These are phyloP conservation scores for Bipolaris oryzae DNA, from an alignment of 2,329 filamentous ascomycete species.

Conservation along the genomic window DNA sequence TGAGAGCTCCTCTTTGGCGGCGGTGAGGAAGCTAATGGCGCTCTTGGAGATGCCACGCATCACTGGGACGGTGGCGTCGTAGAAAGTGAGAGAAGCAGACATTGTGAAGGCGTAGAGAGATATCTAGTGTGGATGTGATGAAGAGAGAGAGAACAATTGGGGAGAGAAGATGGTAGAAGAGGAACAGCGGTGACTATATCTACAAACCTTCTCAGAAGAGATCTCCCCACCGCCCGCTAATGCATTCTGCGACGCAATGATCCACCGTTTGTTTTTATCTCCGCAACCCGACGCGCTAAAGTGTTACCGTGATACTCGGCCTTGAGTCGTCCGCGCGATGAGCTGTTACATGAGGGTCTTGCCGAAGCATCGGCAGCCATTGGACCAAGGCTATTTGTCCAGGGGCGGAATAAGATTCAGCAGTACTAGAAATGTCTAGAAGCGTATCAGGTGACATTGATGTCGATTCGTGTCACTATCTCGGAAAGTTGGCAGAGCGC, in stretches of 20 bases:
- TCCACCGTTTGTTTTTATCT: slow-evolving; percentile 1
- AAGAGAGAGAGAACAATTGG: neutral
- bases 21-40: slow-evolving; percentile 24
- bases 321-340: neutral
- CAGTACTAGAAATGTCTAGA: neutral
- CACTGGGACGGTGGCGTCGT: slow-evolving; percentile 23
- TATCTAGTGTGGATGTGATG: neutral
- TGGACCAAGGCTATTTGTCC: neutral
- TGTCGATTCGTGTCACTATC: neutral
- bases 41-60: slow-evolving; percentile 14
- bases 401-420: neutral
- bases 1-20: slow-evolving; percentile 25
- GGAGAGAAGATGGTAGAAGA: neutral
- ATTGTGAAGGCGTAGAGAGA: slow-evolving; percentile 13
- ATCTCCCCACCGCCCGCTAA: neutral
- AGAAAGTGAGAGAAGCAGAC: slow-evolving; percentile 26
- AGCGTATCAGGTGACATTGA: neutral
- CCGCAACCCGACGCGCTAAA: neutral
- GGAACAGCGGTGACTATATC: neutral
- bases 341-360: neutral
- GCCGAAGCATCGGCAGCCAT: neutral
- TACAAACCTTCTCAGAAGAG: neutral
- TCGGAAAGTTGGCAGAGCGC: neutral
- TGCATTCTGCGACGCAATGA: neutral
- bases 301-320: neutral